phyloP scores from a whole-genome alignment of 345 rosid species.

The Erodium maritimum region DNA sequence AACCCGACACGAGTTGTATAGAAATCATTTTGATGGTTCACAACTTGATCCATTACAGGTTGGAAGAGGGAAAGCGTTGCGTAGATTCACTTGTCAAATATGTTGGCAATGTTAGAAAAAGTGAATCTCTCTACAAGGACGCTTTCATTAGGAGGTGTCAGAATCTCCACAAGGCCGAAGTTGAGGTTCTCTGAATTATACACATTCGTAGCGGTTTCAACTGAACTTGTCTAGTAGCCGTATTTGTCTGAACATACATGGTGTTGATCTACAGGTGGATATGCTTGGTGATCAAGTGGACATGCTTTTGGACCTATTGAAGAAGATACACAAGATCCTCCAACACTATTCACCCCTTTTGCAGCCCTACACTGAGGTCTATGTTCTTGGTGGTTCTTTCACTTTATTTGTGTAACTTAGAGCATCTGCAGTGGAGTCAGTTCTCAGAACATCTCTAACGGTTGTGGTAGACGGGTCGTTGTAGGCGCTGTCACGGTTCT shows the following conservation, averaged over 20 bases:
- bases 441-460: too few relatives aligned
- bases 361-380: constrained; percentile 37
- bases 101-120: constrained; percentile 15
- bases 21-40: too few relatives aligned
- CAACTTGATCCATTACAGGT: constrained; percentile 24
- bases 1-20: too few relatives aligned
- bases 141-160: constrained; percentile 53
- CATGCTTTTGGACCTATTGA: constrained; percentile 29
- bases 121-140: constrained; percentile 35
- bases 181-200: constrained; percentile 36
- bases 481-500: too few relatives aligned
- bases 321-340: constrained; percentile 36
- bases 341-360: constrained; percentile 26
- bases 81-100: constrained; percentile 19
- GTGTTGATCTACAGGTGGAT: constrained; percentile 43
- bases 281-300: constrained; percentile 81
- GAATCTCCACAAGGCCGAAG: constrained; percentile 71
- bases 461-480: too few relatives aligned
- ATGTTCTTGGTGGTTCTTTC: constrained; percentile 8
- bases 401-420: neutral
- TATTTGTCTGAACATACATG: neutral
- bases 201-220: neutral
- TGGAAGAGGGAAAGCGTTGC: constrained; percentile 27
- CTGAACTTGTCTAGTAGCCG: neutral
- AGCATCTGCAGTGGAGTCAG: too few relatives aligned